Conservation (phyloP, 1,284 basidiomycete species). For the Albatrellus sp. region DNA sequence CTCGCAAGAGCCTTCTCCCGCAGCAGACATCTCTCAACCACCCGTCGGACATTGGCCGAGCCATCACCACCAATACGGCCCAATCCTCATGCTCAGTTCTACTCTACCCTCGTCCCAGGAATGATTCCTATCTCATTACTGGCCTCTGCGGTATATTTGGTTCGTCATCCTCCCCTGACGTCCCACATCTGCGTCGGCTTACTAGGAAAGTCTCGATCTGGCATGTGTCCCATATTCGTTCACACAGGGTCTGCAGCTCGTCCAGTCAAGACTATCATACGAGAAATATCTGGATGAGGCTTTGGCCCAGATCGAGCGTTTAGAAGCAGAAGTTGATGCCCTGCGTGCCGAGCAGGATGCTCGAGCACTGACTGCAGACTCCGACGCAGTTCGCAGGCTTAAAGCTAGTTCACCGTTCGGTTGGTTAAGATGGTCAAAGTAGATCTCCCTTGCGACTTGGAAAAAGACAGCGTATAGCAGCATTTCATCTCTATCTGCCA, state of each 20-base stretch:
- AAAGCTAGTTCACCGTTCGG: neutral
- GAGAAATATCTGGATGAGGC: conserved; percentile 61
- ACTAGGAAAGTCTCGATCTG: neutral
- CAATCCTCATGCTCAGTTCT: conserved; percentile 51
- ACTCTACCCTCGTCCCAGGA: conserved; percentile 52
- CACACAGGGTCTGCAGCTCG: conserved; percentile 47
- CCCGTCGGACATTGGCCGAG: conserved; percentile 3
- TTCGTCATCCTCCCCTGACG: conserved; percentile 21
- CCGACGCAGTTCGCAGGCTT: neutral
- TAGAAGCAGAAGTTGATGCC: conserved; percentile 49
- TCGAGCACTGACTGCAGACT: neutral
- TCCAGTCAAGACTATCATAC: conserved; percentile 48
- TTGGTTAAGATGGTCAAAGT: conserved; percentile 8
- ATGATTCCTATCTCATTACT: conserved; percentile 69
- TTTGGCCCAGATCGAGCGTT: conserved; percentile 29
- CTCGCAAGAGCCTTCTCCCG: neutral
- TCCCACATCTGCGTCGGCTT: neutral
- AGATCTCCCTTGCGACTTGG: neutral
- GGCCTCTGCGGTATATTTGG: conserved; percentile 67
- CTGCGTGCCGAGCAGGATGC: conserved; percentile 12
- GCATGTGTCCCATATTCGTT: neutral
- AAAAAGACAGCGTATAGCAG: no score
- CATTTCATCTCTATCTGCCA: no score
- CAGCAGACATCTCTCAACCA: neutral
- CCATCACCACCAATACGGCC: conserved; percentile 11